Conservation (phyloP, 805 yeast genomes). For the Torulaspora indica region DNA sequence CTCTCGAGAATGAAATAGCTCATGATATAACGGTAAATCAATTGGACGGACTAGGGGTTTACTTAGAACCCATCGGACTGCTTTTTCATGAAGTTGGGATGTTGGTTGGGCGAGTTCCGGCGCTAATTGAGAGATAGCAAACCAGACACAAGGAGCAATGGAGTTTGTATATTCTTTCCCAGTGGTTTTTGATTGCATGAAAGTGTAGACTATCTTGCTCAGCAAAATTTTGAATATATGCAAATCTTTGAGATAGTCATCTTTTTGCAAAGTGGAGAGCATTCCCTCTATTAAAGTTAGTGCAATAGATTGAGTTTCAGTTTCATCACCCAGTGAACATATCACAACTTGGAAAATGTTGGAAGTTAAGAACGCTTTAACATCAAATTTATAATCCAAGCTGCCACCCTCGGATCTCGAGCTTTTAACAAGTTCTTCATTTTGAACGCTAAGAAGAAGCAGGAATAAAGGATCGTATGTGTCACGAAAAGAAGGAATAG, state of each 20-base stretch:
- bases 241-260: conserved; percentile 51
- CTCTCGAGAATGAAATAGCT: conserved; percentile 11
- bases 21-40: conserved; percentile 43
- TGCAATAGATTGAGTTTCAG: conserved; percentile 24
- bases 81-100: conserved; percentile 68
- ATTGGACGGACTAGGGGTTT: conserved; percentile 38
- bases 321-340: conserved; percentile 40
- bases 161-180: conserved; percentile 14
- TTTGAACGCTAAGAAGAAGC: conserved; percentile 55
- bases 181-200: conserved; percentile 17
- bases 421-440: conserved; percentile 53
- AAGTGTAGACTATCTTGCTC: conserved; percentile 39
- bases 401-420: conserved; percentile 31
- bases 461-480: conserved; percentile 71
- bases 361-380: conserved; percentile 54
- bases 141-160: conserved; percentile 49
- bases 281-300: conserved; percentile 44
- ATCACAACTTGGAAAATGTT: conserved; percentile 46
- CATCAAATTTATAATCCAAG: conserved; percentile 40
- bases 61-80: conserved; percentile 57
- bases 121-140: conserved; percentile 50
- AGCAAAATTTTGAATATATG: conserved; percentile 51
- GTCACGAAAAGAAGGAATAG: conserved; percentile 22
- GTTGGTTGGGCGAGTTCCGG: conserved; percentile 63
- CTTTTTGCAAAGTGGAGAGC: conserved; percentile 40